Base-by-base conservation (phyloP, 1,284 basidiomycete genomes). In the Ceratobasidium sp. region DNA sequence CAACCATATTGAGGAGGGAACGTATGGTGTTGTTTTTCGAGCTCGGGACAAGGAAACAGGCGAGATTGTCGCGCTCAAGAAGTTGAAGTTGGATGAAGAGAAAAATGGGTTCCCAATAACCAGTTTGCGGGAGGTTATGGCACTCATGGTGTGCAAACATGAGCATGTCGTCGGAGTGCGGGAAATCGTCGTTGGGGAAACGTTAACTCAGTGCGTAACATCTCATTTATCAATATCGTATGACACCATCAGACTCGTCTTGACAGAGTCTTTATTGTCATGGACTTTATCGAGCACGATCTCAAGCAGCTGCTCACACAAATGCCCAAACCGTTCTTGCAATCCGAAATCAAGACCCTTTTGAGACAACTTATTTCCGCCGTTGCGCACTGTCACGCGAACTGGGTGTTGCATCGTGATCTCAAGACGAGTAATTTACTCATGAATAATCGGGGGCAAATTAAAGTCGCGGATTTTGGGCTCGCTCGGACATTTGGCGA, bases 231-330 rank as follows among this genome's bases (percentile, higher is more conserved):
- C 45, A 14, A n/a, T 74, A 50, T 36, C 57, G 5, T 65, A 50
- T 74, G 17, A n/a, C 31, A 8, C 17, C 5, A 11, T 29, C 22
- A 27, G 7, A 19, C 45, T 31, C 27, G 17, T 9, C 17, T 14
- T 45, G 57, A 19, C 86, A 97, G 95, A 86, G 95, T 98, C 24
- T 98, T 97, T 84, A 99, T 99, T 97, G 97, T 99, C 33, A 96
- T 99, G 80, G 97, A 99, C 83, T 99, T 99, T 83, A 96, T 99
- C 94, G 96, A 99, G 80, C 97, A 99, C 82, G 98, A 99, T 81
- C 87, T 99, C 66, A 98, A 96, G 2, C 98, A 98, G 1, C 88
- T 99, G 69, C 87, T 99, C 15, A 94, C 95, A 0, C 97, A 99
- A 83, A 95, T 91, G 0, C 90, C 94, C 82, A 97, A 94, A 79